phyloP scores from a whole-genome alignment of 176 grass and related monocot species.

The Alopecurus myosuroides region DNA sequence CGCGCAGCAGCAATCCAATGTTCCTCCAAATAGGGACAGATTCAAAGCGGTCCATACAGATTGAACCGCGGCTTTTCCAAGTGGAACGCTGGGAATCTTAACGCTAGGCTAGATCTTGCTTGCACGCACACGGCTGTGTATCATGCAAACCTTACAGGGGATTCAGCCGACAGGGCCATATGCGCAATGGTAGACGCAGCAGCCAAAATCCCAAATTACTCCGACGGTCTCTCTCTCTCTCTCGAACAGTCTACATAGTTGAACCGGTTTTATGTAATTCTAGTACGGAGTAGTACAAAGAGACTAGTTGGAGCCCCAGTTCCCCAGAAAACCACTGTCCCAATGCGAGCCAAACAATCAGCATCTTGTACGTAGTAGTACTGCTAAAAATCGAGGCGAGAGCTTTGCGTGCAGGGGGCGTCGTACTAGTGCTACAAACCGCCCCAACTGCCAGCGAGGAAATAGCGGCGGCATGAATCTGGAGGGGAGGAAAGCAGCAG shows the following conservation, averaged over 20 bases:
- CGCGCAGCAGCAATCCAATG: not conserved
- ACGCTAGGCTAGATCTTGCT: not conserved
- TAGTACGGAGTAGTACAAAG: too few relatives aligned
- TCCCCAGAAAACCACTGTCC: not conserved
- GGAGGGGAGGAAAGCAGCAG: not conserved
- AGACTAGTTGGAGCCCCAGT: too few relatives aligned
- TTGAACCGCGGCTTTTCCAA: not conserved
- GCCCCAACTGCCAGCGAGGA: not conserved
- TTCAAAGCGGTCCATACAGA: not conserved
- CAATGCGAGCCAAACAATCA: not conserved
- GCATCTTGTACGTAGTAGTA: too few relatives aligned
- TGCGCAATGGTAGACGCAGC: not conserved
- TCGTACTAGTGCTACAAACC: not conserved
- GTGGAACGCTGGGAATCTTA: not conserved
- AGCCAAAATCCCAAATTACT: not conserved
- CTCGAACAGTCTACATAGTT: not conserved
- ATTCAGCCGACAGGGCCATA: not conserved
- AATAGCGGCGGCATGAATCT: not conserved
- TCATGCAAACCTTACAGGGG: not conserved
- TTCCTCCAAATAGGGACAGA: not conserved
- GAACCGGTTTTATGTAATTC: too few relatives aligned
- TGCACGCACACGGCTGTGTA: not conserved
- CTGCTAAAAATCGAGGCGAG: not conserved
- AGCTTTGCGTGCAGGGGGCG: not conserved
- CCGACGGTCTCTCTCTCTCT: not conserved